Base-by-base conservation (phyloP, 140 eudicot genomes). In the Stevia rebaudiana region DNA sequence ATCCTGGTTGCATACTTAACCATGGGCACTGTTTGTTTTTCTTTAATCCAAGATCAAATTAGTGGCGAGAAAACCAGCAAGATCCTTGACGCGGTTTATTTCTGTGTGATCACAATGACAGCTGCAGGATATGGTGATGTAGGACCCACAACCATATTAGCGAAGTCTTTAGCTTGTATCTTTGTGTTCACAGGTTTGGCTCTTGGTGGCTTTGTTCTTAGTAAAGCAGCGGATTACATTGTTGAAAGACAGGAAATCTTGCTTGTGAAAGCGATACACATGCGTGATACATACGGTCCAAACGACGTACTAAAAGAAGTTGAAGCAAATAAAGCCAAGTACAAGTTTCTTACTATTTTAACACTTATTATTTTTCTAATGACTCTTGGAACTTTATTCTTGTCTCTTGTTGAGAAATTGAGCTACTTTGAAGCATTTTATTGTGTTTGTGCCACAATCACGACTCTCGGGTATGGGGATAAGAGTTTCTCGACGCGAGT, bases 61-160 rank as follows among this genome's bases (percentile, higher is more conserved):
- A 74, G 78, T 11, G 97, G 97, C 47, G 59, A 51, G 31, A 86
- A 86, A 59, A 86, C 90, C 8, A 82, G 82, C 61, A 80, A 60
- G 31, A 50, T 90, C 35, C 44, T 90, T 1, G 95, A 90, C 60
- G 72, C 95, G 0, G 35, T 90, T 16, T 90, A 90, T 64, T 80
- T 86, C 33, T 86, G 95, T 52, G 75, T 90, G 48, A 83, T 86
- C 47, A 90, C 97, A 31, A 90, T 90, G 97, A 90, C 97, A 3
- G 84, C 95, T 22, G 87, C 82, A 49, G 95, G 97, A 61, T 90
- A 90, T 62, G 97, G 97, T 1, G 95, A 86, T 48, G 77, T 90
- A 11, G 94, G 84, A 6, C 97, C 97, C 8, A 43, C 71, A 6
- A 84, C 81, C 52, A 56, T 60, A 8, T 64, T 86, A 33, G 76